Base-by-base conservation (phyloP, 352 stramenopile species). In the Aphanomyces cochlioides region DNA sequence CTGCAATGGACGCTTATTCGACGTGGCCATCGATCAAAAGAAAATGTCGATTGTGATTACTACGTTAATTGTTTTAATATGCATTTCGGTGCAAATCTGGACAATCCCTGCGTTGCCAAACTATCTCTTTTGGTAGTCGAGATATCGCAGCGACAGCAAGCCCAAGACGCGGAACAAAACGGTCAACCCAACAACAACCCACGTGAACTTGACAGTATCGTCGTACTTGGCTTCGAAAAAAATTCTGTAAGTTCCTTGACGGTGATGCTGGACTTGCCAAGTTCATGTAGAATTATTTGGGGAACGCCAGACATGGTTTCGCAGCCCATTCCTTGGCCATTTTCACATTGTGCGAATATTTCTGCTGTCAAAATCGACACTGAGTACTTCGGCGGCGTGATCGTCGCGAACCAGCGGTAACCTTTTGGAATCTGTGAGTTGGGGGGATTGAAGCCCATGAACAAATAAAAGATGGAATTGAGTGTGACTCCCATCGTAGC, bases 191-290 rank as follows among this genome's bases (percentile, higher is more conserved):
- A 89, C 19, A 15, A 86, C 74, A 17, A 93, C 74, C 39, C 47
- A 64, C 1, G 90, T 75, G 53, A 88, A 83, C 43, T 71, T 61
- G 38, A 56, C 56, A 0, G 81, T 74, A 68, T 91, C 73, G 17
- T 82, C 72, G 65, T 84, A 72, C 63, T 81, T 72, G 39, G 87
- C 81, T 10, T 75, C 77, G 37, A 89, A 93, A 88, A 75, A 45
- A 68, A 5, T 37, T 86, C 77, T 37, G 90, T 72, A 75, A 90
- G 92, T 60, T 69, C 53, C 65, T 84, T 76, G 64, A 92, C 73
- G 13, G 79, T 74, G 28, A 73, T 56, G 19, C 37, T 47, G n/a
- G 40, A 15, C 28, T 15, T n/a, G 54, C 45, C 15, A 2, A 73
- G 69, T 38, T 74, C 66, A 3, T 73, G 10, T 1, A 72, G 59